Evolutionary conservation across 1,139 yeast species (phyloP).

Genomic region (Taphrina flavorubra): DNA sequence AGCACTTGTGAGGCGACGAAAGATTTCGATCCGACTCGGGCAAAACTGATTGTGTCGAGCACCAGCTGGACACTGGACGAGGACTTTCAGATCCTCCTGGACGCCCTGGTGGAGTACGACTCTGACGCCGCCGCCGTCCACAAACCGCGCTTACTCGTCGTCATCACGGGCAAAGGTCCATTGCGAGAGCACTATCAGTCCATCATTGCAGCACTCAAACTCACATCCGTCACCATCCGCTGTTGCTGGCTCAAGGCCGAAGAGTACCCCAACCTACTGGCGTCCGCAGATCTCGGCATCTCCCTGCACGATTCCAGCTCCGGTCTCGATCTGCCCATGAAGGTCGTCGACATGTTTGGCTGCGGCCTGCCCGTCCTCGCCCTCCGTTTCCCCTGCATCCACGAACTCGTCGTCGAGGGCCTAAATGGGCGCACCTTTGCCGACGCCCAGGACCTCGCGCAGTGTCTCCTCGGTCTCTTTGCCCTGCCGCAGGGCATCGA

Average conservation of each 20-base stretch:
- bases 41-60: conserved; percentile 67
- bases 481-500: conserved; percentile 49
- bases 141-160: conserved; percentile 62
- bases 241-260: conserved; percentile 79
- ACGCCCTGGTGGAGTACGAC: conserved; percentile 71
- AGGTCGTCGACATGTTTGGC: conserved; percentile 93
- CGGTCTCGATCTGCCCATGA: conserved; percentile 96
- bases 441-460: conserved; percentile 50
- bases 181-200: conserved; percentile 61
- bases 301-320: conserved; percentile 91
- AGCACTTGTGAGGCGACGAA: conserved; percentile 57
- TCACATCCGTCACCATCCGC: conserved; percentile 59
- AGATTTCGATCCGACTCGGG: conserved; percentile 13
- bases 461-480: conserved; percentile 58
- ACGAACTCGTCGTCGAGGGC: conserved; percentile 52
- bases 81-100: conserved; percentile 71
- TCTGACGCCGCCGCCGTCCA: conserved; percentile 46
- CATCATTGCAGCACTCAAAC: conserved; percentile 47
- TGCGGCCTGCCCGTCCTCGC: conserved; percentile 93
- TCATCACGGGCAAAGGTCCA: conserved; percentile 97
- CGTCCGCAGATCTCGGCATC: conserved; percentile 82
- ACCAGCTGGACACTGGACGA: conserved; percentile 98
- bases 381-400: conserved; percentile 69
- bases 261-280: conserved; percentile 78
- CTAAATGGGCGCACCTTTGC: conserved; percentile 51